phyloP scores from a whole-genome alignment of 495 filamentous ascomycete species.

The Talaromyces proteolyticus region DNA sequence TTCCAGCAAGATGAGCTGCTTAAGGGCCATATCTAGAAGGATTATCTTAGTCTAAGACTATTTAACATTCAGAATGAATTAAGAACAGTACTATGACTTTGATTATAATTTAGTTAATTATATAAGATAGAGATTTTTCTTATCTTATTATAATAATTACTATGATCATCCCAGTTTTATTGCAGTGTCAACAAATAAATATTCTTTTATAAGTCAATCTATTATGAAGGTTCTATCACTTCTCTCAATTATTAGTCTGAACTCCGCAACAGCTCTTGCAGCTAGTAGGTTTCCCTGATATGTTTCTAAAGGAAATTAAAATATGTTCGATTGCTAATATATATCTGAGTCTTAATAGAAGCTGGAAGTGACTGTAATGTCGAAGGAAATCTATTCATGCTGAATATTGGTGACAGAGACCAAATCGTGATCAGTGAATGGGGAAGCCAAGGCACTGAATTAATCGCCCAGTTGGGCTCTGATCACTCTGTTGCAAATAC shows the following conservation, averaged over 20 bases:
- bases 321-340: background rate
- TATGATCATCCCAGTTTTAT: background rate
- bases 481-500: background rate
- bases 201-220: background rate
- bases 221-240: background rate
- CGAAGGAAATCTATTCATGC: background rate
- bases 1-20: no score
- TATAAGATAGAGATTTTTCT: background rate
- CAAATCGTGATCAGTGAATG: background rate
- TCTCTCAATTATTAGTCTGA: background rate
- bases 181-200: background rate
- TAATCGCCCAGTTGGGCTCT: background rate
- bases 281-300: background rate
- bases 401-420: background rate
- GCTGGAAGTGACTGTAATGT: background rate
- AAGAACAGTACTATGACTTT: background rate
- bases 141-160: background rate
- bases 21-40: background rate
- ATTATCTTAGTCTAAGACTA: background rate
- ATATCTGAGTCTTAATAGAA: background rate
- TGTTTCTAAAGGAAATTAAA: background rate
- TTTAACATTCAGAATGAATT: no score
- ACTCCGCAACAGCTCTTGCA: background rate
- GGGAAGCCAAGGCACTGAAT: background rate
- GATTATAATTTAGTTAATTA: background rate